Evolutionary conservation across 2,329 filamentous ascomycete genomes (phyloP).

Genomic region (Davidsoniella australis): DNA sequence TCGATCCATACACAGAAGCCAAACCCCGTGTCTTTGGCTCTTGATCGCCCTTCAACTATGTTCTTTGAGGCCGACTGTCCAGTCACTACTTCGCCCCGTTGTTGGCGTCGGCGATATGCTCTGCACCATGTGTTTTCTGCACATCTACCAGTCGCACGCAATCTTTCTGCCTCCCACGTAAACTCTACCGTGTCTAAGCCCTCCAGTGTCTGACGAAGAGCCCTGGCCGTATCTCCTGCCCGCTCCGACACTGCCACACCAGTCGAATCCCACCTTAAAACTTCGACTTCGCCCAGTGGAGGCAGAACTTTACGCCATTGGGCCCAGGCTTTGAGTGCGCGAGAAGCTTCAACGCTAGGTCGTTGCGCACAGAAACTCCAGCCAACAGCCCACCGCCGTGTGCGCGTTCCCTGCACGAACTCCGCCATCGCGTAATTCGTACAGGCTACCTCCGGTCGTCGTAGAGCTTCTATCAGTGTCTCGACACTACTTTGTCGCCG

Average conservation of each 20-base stretch:
- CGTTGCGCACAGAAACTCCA: constrained; percentile 66
- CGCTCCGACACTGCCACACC: constrained; percentile 24
- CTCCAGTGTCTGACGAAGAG: constrained; percentile 29
- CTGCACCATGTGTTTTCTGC: constrained; percentile 14
- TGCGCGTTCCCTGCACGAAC: constrained; percentile 62
- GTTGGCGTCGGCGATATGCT: not conserved
- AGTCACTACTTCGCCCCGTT: not conserved
- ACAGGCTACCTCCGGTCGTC: constrained; percentile 32
- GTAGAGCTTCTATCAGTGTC: constrained; percentile 40
- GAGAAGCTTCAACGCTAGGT: constrained; percentile 33
- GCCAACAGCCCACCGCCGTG: constrained; percentile 69
- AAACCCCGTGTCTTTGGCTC: constrained; percentile 7
- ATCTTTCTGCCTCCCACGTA: constrained; percentile 38
- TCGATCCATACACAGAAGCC: constrained; percentile 11
- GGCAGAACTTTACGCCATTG: constrained; percentile 29
- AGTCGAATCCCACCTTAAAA: constrained; percentile 23
- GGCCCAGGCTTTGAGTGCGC: constrained; percentile 24
- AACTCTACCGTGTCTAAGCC: constrained; percentile 43
- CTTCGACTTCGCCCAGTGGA: constrained; percentile 22
- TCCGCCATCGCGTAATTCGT: constrained; percentile 67
- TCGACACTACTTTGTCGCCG: constrained; percentile 60
- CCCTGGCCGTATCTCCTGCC: constrained; percentile 21
- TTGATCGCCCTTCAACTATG: constrained; percentile 1
- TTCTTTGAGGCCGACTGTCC: constrained; percentile 14
- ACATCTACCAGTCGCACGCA: constrained; percentile 22